Evolutionary conservation across 2,329 filamentous ascomycete species (phyloP), one percentile per base, ranked within the genome.

Genomic region (Alternaria incomplexa): DNA sequence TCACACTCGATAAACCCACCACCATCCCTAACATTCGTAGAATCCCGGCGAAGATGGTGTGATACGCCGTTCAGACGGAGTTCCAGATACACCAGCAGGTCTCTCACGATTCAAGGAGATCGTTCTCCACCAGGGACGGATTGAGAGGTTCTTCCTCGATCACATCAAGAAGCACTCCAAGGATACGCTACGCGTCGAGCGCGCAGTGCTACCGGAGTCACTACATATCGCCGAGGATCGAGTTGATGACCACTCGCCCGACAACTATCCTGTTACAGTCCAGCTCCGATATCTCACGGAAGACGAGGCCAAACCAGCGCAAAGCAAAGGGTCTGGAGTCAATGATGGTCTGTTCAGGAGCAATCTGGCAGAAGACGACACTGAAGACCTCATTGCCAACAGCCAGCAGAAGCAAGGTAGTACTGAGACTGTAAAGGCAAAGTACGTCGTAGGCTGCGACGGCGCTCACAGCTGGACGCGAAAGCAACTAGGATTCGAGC

Each of bases 101-200:
- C 81, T 90, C 53, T 89, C 85, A 22, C 84, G 85, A 6, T 91
- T 90, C 67, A 86, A 88, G 58, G 86, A 92, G 72, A 85, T 88
- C 4, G 87, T 91, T 5, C 77, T 93, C 43, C 90, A 92, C 68
- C 91, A 93, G 78, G 91, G 90, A 4, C 86, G 90, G 1, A 88
- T 92, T 63, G 90, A 93, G 73, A 82, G 85, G 1, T 90, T 89
- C 73, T 89, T 91, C 68, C 81, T 90, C 0, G 88, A 91, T 64
- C 84, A 85, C 48, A 86, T 91, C 55, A 83, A 84, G 65, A 80
- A 86, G 56, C 77, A 86, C 69, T 85, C 84, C 3, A 83, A 85
- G 15, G 84, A 89, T 50, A 72, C 76, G 6, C 83, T 92, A 12
- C 66, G 65, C 9, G 75, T 80, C 8, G 89, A 91, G 68, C 83